Conservation (phyloP, 176 grass and related monocot genomes). For the Leersia perrieri region DNA sequence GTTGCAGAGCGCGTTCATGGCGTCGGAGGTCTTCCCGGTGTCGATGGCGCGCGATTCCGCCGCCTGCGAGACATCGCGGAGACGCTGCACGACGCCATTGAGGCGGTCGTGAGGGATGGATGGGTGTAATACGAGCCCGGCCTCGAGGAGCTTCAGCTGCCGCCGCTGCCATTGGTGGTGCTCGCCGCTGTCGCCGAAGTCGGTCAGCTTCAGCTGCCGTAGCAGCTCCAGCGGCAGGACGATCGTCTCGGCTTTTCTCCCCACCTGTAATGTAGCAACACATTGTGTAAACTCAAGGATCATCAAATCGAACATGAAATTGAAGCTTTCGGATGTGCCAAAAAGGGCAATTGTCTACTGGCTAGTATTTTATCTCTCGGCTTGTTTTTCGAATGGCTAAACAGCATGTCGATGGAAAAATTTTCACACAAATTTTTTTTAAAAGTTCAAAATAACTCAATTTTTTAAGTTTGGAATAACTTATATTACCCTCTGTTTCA, state of each 20-base stretch:
- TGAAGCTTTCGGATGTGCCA: too few species aligned
- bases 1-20: conserved; percentile 60
- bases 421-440: too few species aligned
- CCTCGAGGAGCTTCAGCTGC: conserved; percentile 81
- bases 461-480: too few species aligned
- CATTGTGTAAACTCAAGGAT: not conserved
- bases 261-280: conserved; percentile 47
- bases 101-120: conserved; percentile 50
- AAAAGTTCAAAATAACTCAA: too few species aligned
- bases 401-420: too few species aligned
- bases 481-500: too few species aligned
- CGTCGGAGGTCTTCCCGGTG: conserved; percentile 75
- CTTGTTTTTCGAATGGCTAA: too few species aligned
- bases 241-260: conserved; percentile 63
- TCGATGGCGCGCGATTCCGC: conserved; percentile 59
- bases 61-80: conserved; percentile 50
- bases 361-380: too few species aligned
- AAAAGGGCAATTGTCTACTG: too few species aligned
- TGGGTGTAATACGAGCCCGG: conserved; percentile 52
- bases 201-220: conserved; percentile 74
- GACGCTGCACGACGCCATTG: conserved; percentile 28
- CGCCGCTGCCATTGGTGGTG: conserved; percentile 86
- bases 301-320: not conserved
- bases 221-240: conserved; percentile 86
- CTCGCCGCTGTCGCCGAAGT: conserved; percentile 67